Evolutionary conservation across 148 eudicot genomes (phyloP), one percentile per base, ranked within the genome.

Genomic region (Amaranthus hypochondriacus): DNA sequence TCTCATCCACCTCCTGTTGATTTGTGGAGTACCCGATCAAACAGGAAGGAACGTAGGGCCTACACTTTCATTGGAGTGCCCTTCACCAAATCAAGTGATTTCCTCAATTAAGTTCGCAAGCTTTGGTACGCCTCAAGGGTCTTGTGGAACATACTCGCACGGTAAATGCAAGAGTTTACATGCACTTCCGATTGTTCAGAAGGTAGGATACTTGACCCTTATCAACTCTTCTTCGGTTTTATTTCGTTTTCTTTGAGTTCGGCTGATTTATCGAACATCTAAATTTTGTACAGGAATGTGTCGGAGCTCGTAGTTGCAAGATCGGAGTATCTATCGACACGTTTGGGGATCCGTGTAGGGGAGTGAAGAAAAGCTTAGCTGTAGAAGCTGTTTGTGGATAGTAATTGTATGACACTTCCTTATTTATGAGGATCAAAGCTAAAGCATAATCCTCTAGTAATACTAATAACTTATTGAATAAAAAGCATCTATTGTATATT

Each of bases 21-120:
- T 50, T 76, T 73, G 74, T 95, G 96, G 97, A 70, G 68, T 21
- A 43, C 84, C 84, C 21, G 81, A 80, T 63, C 73, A 79, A 61
- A 74, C 81, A 42, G 75, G 75, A 61, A 87, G 57, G 73, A 77
- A 62, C 79, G 15, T 75, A 15, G 81, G 85, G 67, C 93, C 98
- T 39, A 55, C 68, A 5, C 69, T 95, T 13, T 83, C 84, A 47
- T 79, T 95, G 4, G 81, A 83, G 66, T 95, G 98, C 82, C 93
- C 97, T 54, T 82, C 79, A 3, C 80, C 86, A 7, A 58, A 81
- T 83, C 96, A 95, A 58, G 86, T 88, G 79, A 92, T 95, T 74
- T 84, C 96, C 48, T 84, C 86, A 2, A 95, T 95, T 75, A 86
- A 85, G 72, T 95, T 95, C 76, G 98, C 97, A 60, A 92, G 98